Base-by-base conservation (phyloP, 1,284 basidiomycete species). In the Moesziomyces sp. region DNA sequence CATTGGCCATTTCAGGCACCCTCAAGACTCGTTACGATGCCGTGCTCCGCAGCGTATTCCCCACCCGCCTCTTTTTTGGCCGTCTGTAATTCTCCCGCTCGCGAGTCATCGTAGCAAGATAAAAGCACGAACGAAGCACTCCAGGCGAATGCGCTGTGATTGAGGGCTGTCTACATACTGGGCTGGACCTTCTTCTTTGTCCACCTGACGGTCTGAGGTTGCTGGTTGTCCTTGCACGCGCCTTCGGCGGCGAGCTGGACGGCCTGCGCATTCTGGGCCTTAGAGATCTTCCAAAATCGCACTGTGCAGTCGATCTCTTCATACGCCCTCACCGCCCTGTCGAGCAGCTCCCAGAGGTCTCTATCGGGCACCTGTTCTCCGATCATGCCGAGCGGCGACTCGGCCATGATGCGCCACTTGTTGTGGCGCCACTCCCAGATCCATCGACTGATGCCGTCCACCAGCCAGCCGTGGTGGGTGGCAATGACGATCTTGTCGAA, bases 401-500 rank as follows among this genome's bases (percentile, higher is more conserved):
- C 62, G 35, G 56, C 43, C 47, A 54, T 79, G 38, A 84, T 59
- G 3, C 57, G 46, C 81, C 81, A 84, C n/a, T 62, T 63, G 55
- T 82, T 81, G 28, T 67, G 57, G 10, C 76, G 59, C 82, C 82
- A 84, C 46, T 72, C 63, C 78, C 78, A 83, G 58, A 83, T 83
- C 62, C 81, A 76, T 11, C 77, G 43, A 14, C 70, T 46, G 57
- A 83, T 83, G 0, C 81, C 82, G 44, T 74, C 75, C 34, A 83
- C 82, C 16, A 84, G 67, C 82, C 82, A 84, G 5, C 58, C 47
- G 45, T 83, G 76, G 45, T 80, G 74, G 8, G 76, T 77, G 24
- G 76, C 82, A 16, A 84, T 58, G 23, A 84, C 82, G 43, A 84
- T 64, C 68, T 83, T 79, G 62, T 83, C 78, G 24, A 82, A 82